Percentiles rank a stretch among this genome's conserved stretches.
phyloP scores from a whole-genome alignment of 75 land plant species.

The Azolla pinnata region DNA sequence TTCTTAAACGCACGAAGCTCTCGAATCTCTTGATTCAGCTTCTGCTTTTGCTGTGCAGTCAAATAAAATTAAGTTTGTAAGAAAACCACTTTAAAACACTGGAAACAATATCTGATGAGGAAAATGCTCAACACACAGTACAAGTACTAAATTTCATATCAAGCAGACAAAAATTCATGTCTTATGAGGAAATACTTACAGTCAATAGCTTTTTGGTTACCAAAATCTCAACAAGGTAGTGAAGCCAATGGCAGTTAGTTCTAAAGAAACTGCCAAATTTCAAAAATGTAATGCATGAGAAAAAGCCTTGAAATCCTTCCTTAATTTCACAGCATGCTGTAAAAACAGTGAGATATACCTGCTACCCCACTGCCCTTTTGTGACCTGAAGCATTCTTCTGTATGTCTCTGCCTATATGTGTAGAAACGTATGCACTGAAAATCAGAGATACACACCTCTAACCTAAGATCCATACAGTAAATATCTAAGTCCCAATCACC shows the following conservation, averaged over 20 bases:
- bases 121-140: background rate
- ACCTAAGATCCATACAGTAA: background rate
- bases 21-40: background rate
- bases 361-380: constrained; percentile 78
- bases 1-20: background rate
- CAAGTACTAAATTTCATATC: background rate
- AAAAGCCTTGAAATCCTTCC: constrained; percentile 2
- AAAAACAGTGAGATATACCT: constrained; percentile 33
- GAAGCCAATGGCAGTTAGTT: constrained; percentile 84
- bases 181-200: constrained; percentile 49
- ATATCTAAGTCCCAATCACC: constrained; percentile 25
- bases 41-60: background rate
- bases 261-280: constrained; percentile 48
- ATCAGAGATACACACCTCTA: background rate
- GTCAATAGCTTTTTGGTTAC: constrained; percentile 72
- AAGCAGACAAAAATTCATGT: background rate
- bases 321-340: background rate
- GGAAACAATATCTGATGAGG: background rate
- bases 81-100: too few relatives aligned
- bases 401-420: constrained; percentile 77
- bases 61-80: background rate
- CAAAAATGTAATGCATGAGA: background rate
- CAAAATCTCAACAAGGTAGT: constrained; percentile 75
- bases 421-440: constrained; percentile 1
- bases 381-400: constrained; percentile 64